Evolutionary conservation across 495 filamentous ascomycete species (phyloP), one percentile per base, ranked within the genome.

Genomic region (Penicillium ochrochloron): DNA sequence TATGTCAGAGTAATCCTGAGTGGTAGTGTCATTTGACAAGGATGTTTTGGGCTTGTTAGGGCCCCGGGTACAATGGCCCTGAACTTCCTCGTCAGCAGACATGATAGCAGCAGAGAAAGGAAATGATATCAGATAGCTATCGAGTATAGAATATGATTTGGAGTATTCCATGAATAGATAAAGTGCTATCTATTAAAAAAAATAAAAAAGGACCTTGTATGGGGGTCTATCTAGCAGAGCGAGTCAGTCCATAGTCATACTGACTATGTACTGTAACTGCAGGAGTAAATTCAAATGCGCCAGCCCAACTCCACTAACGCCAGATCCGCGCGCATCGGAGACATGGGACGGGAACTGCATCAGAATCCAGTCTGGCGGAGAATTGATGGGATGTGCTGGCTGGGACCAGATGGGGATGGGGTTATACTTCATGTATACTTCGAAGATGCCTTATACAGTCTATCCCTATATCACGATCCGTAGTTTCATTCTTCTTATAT

Each of bases 271-370:
- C 2, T 0, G 31, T 3, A 9, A 33, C 42, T 23, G 44, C 44
- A 48, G 44, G 21, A 25, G 9, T 17, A 12, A 48, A 21, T 48
- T 48, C 44, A 48, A 48, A 48, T 48, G 42, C 25, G 48, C 48
- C 48, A 52, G 48, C 17, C 23, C 17, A 46, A 46, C 63, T 64
- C 67, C 63, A 63, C 63, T 66, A 42, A 69, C 67, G 67, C 67
- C 63, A 69, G 67, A 69, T 66, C 67, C 67, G 67, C 67, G 67
- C 67, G 63, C 55, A 69, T 66, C 54, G 29, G 25, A 23, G 54
- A 37, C n/a, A 52, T 52, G 35, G 17, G 17, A 33, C 31, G 31
- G 31, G 29, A 42, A 55, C 35, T 58, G 55, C 61, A 59, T 64
- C 61, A 64, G 25, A 34, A 56, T 52, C 23, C 48, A 17, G 23